Evolutionary conservation across 2,329 filamentous ascomycete genomes (phyloP).

Genomic region (Aspergillus ochraceus): DNA sequence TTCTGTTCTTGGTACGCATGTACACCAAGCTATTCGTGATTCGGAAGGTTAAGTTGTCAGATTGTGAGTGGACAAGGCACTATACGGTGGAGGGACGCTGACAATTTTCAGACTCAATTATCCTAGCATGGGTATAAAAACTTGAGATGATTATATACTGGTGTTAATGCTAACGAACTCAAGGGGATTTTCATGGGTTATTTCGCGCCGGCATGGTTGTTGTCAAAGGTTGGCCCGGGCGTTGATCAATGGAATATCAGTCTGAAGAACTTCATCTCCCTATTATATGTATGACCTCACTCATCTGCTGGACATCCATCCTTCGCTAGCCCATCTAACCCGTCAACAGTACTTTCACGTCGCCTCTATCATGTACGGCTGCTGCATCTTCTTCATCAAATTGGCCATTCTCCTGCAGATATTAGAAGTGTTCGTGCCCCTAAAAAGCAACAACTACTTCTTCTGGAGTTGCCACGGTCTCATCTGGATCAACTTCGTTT

Average conservation of each 20-base stretch:
- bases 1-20: not conserved
- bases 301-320: not conserved
- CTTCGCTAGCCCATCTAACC: not conserved
- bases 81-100: not conserved
- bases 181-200: not conserved
- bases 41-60: not conserved
- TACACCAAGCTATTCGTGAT: not conserved
- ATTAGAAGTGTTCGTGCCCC: not conserved
- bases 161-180: not conserved
- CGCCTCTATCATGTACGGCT: not conserved
- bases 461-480: not conserved
- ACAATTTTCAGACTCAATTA: not conserved
- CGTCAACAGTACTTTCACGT: not conserved
- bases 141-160: not conserved
- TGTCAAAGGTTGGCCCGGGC: not conserved
- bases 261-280: not conserved
- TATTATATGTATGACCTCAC: not conserved
- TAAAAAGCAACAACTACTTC: not conserved
- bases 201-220: not conserved
- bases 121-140: not conserved
- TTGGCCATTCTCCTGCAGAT: not conserved
- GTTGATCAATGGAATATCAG: not conserved
- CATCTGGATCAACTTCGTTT: not conserved
- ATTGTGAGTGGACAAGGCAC: not conserved
- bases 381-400: not conserved